Evolutionary conservation across 768 basidiomycete species (phyloP), one percentile per base, ranked within the genome.

Genomic region (Steccherinum ochraceum): DNA sequence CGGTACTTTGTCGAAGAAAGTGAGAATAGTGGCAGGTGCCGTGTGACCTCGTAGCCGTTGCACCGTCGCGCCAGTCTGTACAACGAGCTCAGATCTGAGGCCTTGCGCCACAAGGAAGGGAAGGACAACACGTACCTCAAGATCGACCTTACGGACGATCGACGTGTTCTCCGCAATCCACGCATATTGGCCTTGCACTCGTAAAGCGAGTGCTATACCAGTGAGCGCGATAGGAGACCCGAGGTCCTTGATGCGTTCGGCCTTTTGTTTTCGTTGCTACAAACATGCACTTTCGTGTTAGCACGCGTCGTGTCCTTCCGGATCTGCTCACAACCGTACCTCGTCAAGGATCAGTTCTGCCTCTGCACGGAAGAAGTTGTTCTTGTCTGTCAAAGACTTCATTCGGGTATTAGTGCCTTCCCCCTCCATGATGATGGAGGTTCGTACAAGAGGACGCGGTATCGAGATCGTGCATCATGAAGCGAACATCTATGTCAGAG

Each of bases 151-250:
- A 53, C 85, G 77, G 13, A 83, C 77, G 4, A 84, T 75, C 50
- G 83, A 80, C 0, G 89, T 86, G 60, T 86, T 94, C 64, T 93
- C 94, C 20, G 89, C 93, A 42, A 91, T 83, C 89, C 90, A 98
- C 0, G 81, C 91, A 19, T 78, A 67, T 35, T 79, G 75, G 3
- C 76, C 85, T 27, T 75, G 69, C 42, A 96, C 67, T 21, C 81
- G 69, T 4, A 96, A 72, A 20, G 76, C 80, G 30, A 97, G 68
- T 3, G 92, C 82, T 60, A 86, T 92, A 24, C 86, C 86, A 5
- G 73, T 60, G 27, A 96, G 75, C 48, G 82, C 72, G 51, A 97
- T 84, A 2, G 95, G 93, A 20, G 80, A 73, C 2, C 95, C 95
- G 19, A 89, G 67, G 2, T 76, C 67, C 58, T 87, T 89, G 30